Evolutionary conservation across 2,329 filamentous ascomycete genomes (phyloP).

Genomic region (Neoascochyta sp.): DNA sequence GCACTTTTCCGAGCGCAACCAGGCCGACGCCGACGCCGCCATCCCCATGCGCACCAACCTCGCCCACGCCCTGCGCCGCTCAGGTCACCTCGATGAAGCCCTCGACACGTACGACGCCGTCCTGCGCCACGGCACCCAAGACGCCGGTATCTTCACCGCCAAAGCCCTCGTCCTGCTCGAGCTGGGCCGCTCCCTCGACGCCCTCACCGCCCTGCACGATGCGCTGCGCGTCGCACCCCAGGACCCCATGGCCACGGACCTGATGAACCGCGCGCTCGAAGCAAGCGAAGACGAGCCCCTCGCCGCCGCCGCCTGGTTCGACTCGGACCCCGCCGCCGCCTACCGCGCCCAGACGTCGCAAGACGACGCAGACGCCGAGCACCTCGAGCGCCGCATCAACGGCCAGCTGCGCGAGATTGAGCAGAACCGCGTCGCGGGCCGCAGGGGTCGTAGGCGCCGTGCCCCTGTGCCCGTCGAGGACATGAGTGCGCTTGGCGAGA

Average conservation of each 20-base stretch:
- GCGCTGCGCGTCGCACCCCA: slow-evolving; percentile 74
- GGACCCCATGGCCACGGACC: slow-evolving; percentile 75
- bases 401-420: slow-evolving; percentile 49
- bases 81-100: slow-evolving; percentile 65
- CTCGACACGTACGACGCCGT: slow-evolving; percentile 84
- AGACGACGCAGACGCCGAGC: slow-evolving; percentile 40
- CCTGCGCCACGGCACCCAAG: slow-evolving; percentile 74
- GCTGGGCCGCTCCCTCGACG: slow-evolving; percentile 68
- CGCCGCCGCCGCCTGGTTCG: slow-evolving; percentile 4
- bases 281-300: slow-evolving; percentile 42
- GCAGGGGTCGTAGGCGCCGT: slow-evolving; percentile 49
- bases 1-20: slow-evolving; percentile 71
- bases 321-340: slow-evolving; percentile 3
- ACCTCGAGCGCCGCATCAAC: slow-evolving; percentile 55
- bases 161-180: slow-evolving; percentile 84
- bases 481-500: slow-evolving; percentile 43
- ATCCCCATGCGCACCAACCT: slow-evolving; percentile 82
- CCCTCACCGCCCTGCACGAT: slow-evolving; percentile 79
- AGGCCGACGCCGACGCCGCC: slow-evolving; percentile 78
- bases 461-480: slow-evolving; percentile 46
- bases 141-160: slow-evolving; percentile 72
- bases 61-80: slow-evolving; percentile 77
- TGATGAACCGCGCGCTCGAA: slow-evolving; percentile 64
- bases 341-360: slow-evolving; percentile 5
- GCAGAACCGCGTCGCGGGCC: slow-evolving; percentile 52